Base-by-base conservation (phyloP, 768 basidiomycete genomes). In the Mycena metata region DNA sequence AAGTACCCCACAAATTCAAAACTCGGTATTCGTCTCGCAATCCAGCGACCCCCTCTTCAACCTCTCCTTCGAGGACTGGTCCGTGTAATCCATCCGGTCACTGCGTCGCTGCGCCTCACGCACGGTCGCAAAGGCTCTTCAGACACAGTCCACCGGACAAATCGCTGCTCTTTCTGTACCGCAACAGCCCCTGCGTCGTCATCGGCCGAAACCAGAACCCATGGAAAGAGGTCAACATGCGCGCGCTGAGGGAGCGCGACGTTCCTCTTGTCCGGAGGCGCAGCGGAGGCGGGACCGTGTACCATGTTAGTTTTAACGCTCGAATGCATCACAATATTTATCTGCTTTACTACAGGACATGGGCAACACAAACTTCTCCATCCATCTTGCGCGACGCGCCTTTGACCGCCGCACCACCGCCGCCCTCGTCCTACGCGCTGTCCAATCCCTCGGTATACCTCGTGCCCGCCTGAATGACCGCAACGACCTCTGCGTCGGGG, bases 121-220 rank as follows among this genome's bases (percentile, higher is more conserved):
- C 15, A 7, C 24, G 54, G 19, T 19, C 42, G 43, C 62, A 23
- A 59, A 83, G 80, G 80, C 72, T 82, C n/a, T 95, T 98, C 76
- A 89, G 94, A 73, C 88, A 94, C 73, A 89, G 92, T 51, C 81
- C 88, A 3, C 83, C 85, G 7, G 81, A 89, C 5, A 80, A 85
- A 42, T 94, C 96, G 1, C 83, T 96, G 46, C 85, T 99, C 21
- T 85, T 98, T 51, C 79, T 99, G 61, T 99, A 98, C 78, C 89
- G 95, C 35, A 93, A 98, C 76, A 77, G 81, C 0, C 95, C 96
- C 3, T 96, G 96, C 74, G 95, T 99, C 19, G 86, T 99, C 60
- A 94, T 99, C 61, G 97, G 97, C 0, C 84, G 97, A 59, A 96
- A 98, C 77, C 98, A 99, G 83, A 98, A 98, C 72, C 97, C 96